Conservation (phyloP, 495 filamentous ascomycete species). For the Podospora australis region DNA sequence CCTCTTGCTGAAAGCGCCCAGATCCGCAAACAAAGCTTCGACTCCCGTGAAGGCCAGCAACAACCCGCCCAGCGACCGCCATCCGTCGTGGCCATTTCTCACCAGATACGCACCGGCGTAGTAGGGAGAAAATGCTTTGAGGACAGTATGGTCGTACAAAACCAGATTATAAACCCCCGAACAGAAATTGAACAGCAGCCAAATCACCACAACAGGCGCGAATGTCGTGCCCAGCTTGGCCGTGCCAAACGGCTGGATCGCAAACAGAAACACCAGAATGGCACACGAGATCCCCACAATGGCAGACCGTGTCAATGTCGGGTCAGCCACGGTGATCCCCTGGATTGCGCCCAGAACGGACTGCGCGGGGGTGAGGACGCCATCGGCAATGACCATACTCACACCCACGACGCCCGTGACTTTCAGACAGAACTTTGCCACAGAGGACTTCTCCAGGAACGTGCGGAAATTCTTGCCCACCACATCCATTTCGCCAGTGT, state of each 20-base stretch:
- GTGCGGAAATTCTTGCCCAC: conserved; percentile 46
- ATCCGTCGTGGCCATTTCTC: conserved; percentile 54
- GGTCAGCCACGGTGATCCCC: conserved; percentile 47
- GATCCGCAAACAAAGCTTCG: conserved; percentile 67
- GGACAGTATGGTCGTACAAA: conserved; percentile 55
- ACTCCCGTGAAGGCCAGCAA: conserved; percentile 67
- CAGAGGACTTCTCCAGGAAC: conserved; percentile 50
- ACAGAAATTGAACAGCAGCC: conserved; percentile 59
- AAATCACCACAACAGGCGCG: conserved; percentile 65
- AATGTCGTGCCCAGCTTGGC: conserved; percentile 57
- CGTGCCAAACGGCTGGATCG: conserved; percentile 65
- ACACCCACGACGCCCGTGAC: conserved; percentile 62
- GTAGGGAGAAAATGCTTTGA: conserved; percentile 66
- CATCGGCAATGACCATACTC: conserved; percentile 60
- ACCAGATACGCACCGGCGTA: conserved; percentile 56
- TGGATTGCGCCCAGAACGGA: conserved; percentile 65
- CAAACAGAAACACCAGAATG: conserved; percentile 62
- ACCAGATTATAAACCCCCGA: conserved; percentile 68
- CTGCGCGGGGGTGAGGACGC: conserved; percentile 64
- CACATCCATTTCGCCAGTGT: conserved; percentile 47
- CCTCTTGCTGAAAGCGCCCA: conserved; percentile 59
- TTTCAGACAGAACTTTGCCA: conserved; percentile 51
- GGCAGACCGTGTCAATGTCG: conserved; percentile 41
- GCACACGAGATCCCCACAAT: conserved; percentile 64
- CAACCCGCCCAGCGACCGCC: conserved; percentile 61